These are phyloP conservation scores for Adiantum capillusveneris DNA, from an alignment of 75 land plant genomes.

Conservation along the genomic window DNA sequence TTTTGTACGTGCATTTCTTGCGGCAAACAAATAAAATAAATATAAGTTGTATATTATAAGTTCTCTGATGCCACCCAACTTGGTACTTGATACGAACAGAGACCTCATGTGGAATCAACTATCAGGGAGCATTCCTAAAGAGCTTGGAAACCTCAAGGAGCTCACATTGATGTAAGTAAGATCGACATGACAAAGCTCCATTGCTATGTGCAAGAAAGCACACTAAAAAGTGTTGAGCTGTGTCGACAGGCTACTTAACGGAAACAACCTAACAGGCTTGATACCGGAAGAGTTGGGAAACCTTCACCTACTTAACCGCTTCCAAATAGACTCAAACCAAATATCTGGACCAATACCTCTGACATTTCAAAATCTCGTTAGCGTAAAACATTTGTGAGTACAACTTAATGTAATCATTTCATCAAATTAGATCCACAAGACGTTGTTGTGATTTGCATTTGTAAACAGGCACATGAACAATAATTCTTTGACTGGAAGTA, in stretches of 20 bases:
- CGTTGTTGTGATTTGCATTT: neutral
- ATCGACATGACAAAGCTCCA: no score
- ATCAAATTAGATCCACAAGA: neutral
- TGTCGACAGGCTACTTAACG: constrained; percentile 59
- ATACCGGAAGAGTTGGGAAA: constrained; percentile 74
- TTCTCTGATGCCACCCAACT: neutral
- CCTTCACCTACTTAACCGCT: constrained; percentile 43
- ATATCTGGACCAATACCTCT: constrained; percentile 70
- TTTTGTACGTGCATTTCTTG: neutral
- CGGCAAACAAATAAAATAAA: no score
- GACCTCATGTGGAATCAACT: constrained; percentile 11
- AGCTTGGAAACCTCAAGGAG: constrained; percentile 5
- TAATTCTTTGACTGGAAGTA: constrained; percentile 58
- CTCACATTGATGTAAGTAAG: constrained; percentile 3
- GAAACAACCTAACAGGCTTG: constrained; percentile 59
- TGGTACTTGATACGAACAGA: neutral
- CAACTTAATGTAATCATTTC: neutral
- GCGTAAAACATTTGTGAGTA: constrained; percentile 42
- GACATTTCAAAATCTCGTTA: constrained; percentile 53
- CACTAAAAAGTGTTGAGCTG: no score
- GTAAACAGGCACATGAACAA: constrained; percentile 68
- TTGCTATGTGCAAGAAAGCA: no score
- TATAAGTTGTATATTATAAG: neutral
- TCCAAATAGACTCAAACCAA: constrained; percentile 73
- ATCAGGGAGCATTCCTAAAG: constrained; percentile 8